A percentile compares a stretch with the other conserved stretches of the same genome.
These are phyloP conservation scores for Oryza meridionalis DNA, from an alignment of 176 grass and related monocot species.

Conservation along the genomic window DNA sequence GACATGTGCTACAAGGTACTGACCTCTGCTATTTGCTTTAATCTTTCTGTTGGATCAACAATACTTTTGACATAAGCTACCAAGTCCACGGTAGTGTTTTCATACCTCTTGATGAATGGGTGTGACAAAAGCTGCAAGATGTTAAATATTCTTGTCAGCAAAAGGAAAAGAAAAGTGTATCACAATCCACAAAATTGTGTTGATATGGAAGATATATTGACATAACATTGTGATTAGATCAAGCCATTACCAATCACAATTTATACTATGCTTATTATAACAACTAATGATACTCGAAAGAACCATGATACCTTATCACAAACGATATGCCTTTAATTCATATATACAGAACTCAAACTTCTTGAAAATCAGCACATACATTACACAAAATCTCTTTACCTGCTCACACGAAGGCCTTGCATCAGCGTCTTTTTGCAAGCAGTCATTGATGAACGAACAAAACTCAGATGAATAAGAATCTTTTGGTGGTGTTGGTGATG, in stretches of 20 bases:
- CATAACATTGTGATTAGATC: conserved; percentile 20
- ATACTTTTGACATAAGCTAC: conserved; percentile 68
- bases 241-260: conserved; percentile 5
- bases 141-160: conserved; percentile 34
- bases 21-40: conserved; percentile 96
- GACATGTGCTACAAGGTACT: conserved; percentile 40
- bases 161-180: conserved; percentile 34
- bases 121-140: conserved; percentile 75
- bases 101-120: conserved; percentile 86
- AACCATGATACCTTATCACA: not conserved
- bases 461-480: conserved; percentile 78
- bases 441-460: conserved; percentile 86
- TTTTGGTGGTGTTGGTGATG: conserved; percentile 75
- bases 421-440: conserved; percentile 87
- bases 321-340: conserved; percentile 8
- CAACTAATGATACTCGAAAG: not conserved
- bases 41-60: conserved; percentile 77
- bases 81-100: conserved; percentile 58
- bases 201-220: conserved; percentile 12
- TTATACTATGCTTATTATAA: conserved; percentile 7
- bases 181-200: conserved; percentile 22
- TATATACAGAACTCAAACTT: conserved; percentile 19
- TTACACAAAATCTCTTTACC: conserved; percentile 36
- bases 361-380: conserved; percentile 30
- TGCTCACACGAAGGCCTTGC: conserved; percentile 76